Base-by-base conservation (phyloP, 176 grass and related monocot species). In the Cocos nucifera region DNA sequence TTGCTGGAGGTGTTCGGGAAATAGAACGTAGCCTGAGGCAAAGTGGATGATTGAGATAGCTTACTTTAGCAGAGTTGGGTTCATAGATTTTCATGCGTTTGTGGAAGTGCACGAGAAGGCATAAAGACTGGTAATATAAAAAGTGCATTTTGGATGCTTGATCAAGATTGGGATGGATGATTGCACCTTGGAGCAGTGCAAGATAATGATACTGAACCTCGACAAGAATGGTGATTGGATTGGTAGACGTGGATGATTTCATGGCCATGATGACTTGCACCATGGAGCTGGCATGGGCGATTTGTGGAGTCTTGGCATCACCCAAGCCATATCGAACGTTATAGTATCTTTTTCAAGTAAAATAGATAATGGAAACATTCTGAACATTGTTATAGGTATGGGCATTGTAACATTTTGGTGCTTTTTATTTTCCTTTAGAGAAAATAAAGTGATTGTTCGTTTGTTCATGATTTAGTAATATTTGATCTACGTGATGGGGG, bases 201-300 rank as follows among this genome's bases (percentile, higher is more conserved):
- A 27, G 73, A 78, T 3, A 65, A 91, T 88, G 83, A 69, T 91
- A 63, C 85, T 53, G 63, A 9, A 68, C 28, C 17, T 88, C 0
- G 87, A 78, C 63, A 82, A 62, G 67, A 76, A 91, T 50, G 49
- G 54, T 9, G 66, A 91, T 21, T 49, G 81, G 82, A 2, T 64
- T 86, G 4, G 74, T 91, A 14, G 81, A 85, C 22, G 85, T 97
- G 87, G 76, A 85, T 23, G 93, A 91, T 50, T 91, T 97, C 70
- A 78, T 85, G 69, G 51, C 6, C 57, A 97, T 97, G 84, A 97
- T 97, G 87, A 91, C 87, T 56, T 74, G 74, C 29, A 62, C 84
- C 6, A 76, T 74, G 54, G 78, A 86, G 70, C 84, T 63, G 51
- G 44, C 48, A 5, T 83, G 80, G 83, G 20, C 1, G 1, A 9